A percentile compares a stretch with the other conserved stretches of the same genome.
phyloP scores from a whole-genome alignment of 2,329 filamentous ascomycete genomes.

The Sporothrix inflata region DNA sequence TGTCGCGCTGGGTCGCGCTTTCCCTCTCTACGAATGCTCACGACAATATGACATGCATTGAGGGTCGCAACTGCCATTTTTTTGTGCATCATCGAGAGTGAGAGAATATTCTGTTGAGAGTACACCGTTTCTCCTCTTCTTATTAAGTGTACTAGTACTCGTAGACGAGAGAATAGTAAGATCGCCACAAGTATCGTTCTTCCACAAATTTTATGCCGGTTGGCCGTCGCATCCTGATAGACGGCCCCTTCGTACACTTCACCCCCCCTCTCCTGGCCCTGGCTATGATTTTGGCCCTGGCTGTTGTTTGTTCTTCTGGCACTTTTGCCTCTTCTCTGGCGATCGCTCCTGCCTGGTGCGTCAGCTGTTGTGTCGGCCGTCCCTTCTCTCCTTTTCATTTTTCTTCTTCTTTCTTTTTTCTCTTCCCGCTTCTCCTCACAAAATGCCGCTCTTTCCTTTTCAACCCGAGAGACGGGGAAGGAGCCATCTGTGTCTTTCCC shows the following conservation, averaged over 20 bases:
- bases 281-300: not conserved
- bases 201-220: not conserved
- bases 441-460: not conserved
- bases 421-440: not conserved
- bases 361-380: not conserved
- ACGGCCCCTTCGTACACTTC: not conserved
- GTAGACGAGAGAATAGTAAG: too few species aligned
- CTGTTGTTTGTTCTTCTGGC: not conserved
- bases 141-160: not conserved
- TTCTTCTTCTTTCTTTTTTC: not conserved
- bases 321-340: slow-evolving; percentile 16
- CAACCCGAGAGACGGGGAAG: slow-evolving; percentile 17
- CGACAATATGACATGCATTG: not conserved
- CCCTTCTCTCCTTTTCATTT: not conserved
- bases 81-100: not conserved
- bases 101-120: not conserved
- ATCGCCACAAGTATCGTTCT: not conserved
- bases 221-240: not conserved
- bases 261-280: not conserved
- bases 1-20: slow-evolving; percentile 1
- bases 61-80: not conserved
- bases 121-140: not conserved
- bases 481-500: slow-evolving; percentile 10
- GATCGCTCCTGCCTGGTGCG: slow-evolving; percentile 7
- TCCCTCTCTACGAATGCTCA: not conserved